These are phyloP conservation scores for Babjeviella inositovora DNA, from an alignment of 805 yeast genomes.

Conservation along the genomic window DNA sequence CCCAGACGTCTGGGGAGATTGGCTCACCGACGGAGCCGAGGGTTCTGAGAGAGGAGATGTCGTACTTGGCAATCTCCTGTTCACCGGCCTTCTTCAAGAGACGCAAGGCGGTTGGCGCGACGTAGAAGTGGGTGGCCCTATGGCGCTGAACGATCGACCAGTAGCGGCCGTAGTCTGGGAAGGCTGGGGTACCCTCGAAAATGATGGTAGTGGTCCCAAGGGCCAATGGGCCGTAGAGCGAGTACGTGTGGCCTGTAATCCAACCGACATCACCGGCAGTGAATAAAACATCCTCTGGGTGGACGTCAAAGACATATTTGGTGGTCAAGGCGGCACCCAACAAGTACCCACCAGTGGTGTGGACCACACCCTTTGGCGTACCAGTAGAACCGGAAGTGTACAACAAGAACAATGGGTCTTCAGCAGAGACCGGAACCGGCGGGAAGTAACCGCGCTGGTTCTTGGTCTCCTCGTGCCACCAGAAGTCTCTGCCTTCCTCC, in stretches of 20 bases:
- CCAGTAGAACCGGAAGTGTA: conserved; percentile 86
- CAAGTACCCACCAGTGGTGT: conserved; percentile 67
- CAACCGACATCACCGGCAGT: conserved; percentile 89
- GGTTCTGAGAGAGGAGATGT: conserved; percentile 47
- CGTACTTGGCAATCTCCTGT: conserved; percentile 39
- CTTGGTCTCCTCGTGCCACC: conserved; percentile 60
- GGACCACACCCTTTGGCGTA: conserved; percentile 77
- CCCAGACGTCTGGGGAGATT: conserved; percentile 77
- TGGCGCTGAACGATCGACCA: conserved; percentile 65
- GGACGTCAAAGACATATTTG: conserved; percentile 63
- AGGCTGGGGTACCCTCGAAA: conserved; percentile 80
- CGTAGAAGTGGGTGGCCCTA: conserved; percentile 65
- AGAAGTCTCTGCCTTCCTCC: conserved; percentile 45
- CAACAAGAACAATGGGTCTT: conserved; percentile 66
- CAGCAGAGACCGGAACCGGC: conserved; percentile 64
- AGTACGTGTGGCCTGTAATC: conserved; percentile 84
- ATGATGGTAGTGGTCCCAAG: conserved; percentile 69
- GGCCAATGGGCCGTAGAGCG: conserved; percentile 64
- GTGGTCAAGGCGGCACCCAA: conserved; percentile 62
- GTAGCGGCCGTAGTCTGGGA: conserved; percentile 65
- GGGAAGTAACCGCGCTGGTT: conserved; percentile 57
- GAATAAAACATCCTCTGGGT: conserved; percentile 57
- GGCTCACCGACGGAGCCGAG: conserved; percentile 83
- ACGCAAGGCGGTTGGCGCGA: conserved; percentile 76
- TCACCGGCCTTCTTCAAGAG: conserved; percentile 65